Conservation (phyloP, 495 filamentous ascomycete genomes). For the Astrothelium subdiscretum region DNA sequence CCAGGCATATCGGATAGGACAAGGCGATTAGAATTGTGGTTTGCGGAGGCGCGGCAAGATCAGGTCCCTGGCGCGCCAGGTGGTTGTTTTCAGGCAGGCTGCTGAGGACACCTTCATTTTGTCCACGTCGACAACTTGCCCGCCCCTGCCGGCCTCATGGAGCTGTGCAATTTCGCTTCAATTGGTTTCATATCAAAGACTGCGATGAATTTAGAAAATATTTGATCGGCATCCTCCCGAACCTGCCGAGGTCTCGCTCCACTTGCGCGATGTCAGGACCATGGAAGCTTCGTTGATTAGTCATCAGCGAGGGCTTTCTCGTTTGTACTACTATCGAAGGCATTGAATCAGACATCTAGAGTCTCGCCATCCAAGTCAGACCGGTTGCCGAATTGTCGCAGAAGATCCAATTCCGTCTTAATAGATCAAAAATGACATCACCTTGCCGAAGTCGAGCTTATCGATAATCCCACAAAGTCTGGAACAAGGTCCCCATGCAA, state of each 20-base stretch:
- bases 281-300: no score
- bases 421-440: no score
- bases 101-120: background rate
- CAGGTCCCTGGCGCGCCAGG: background rate
- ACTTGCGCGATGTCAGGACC: background rate
- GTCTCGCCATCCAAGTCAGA: no score
- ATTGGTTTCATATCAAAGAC: background rate
- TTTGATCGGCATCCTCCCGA: background rate
- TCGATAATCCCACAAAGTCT: no score
- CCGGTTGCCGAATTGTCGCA: no score
- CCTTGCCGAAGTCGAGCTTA: no score
- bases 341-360: no score
- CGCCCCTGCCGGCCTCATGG: no score
- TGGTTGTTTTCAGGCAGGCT: background rate
- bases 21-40: background rate
- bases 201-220: background rate
- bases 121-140: no score
- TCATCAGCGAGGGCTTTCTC: no score
- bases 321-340: no score
- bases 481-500: background rate
- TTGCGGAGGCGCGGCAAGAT: background rate
- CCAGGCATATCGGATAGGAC: background rate
- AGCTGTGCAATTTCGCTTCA: background rate
- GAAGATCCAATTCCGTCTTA: no score
- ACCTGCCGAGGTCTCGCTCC: background rate